A percentile compares a stretch with the other conserved stretches of the same genome.
These are phyloP conservation scores for Aotearoamyces nothofagi DNA, from an alignment of 2,329 filamentous ascomycete genomes.

Conservation along the genomic window DNA sequence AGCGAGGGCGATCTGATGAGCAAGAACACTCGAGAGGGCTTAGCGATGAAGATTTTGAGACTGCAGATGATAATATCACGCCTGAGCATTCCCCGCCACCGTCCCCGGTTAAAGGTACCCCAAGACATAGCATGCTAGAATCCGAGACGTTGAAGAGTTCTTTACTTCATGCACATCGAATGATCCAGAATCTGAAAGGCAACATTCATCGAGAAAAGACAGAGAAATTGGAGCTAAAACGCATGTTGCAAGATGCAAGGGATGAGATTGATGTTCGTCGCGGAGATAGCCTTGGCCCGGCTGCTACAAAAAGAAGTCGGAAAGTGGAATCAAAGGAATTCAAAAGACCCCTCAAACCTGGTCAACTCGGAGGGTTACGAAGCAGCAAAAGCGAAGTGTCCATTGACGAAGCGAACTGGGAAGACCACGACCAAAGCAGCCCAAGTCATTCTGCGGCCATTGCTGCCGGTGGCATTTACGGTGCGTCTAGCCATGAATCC, in stretches of 20 bases:
- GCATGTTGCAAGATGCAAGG: conserved; percentile 86
- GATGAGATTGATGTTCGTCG: conserved; percentile 71
- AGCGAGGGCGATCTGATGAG: conserved; percentile 52
- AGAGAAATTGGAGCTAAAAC: conserved; percentile 89
- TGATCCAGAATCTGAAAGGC: conserved; percentile 89
- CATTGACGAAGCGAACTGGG: conserved; percentile 74
- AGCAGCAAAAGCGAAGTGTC: conserved; percentile 65
- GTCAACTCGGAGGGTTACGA: conserved; percentile 60
- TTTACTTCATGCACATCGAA: conserved; percentile 83
- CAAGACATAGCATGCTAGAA: conserved; percentile 82
- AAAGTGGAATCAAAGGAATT: conserved; percentile 51
- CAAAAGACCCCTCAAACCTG: conserved; percentile 65
- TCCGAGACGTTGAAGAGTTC: conserved; percentile 92
- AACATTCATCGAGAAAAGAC: conserved; percentile 97
- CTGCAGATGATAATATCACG: conserved; percentile 52
- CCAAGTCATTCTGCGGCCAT: conserved; percentile 33
- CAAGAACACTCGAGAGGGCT: conserved; percentile 41
- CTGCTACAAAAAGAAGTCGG: conserved; percentile 42
- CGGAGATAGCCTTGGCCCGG: conserved; percentile 26
- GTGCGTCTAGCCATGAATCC: conserved; percentile 26
- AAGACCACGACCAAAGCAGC: conserved; percentile 52
- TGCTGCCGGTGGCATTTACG: conserved; percentile 9
- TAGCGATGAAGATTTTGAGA: conserved; percentile 48
- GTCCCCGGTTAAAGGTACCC: conserved; percentile 83
- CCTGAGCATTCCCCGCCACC: conserved; percentile 83